These are phyloP conservation scores for Hamigera avellanea DNA, from an alignment of 495 filamentous ascomycete species.

Conservation along the genomic window DNA sequence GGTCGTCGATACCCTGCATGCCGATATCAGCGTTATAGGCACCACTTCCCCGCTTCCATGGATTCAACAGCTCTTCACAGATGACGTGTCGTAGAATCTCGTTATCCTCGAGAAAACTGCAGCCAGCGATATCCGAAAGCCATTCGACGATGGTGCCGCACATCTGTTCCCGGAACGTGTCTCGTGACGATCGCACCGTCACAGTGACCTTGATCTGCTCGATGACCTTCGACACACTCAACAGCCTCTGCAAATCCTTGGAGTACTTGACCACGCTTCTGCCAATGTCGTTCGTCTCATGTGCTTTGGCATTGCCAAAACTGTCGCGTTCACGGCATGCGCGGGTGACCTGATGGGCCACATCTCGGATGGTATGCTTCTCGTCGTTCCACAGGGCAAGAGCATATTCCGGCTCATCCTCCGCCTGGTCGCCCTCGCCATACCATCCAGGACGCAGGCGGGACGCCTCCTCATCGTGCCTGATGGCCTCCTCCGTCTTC, in stretches of 20 bases:
- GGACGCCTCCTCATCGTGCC: constrained; percentile 69
- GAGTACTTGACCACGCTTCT: constrained; percentile 72
- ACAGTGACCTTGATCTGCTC: constrained; percentile 95
- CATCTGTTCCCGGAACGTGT: constrained; percentile 97
- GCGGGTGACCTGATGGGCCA: constrained; percentile 75
- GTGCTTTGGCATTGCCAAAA: constrained; percentile 63
- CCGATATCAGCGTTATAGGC: constrained; percentile 79
- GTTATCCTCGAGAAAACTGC: constrained; percentile 69
- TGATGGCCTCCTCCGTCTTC: constrained; percentile 70
- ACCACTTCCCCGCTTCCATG: constrained; percentile 76
- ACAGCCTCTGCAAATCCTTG: constrained; percentile 54
- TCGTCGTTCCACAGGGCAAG: constrained; percentile 97
- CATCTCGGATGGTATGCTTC: constrained; percentile 93
- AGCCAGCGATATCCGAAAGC: constrained; percentile 86
- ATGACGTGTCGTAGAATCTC: constrained; percentile 68
- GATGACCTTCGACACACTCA: constrained; percentile 68
- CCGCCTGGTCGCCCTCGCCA: constrained; percentile 42
- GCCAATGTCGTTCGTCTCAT: constrained; percentile 79
- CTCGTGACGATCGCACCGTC: constrained; percentile 83
- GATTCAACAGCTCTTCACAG: constrained; percentile 80
- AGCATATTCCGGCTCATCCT: constrained; percentile 61
- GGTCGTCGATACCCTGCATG: constrained; percentile 80
- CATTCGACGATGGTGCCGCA: constrained; percentile 96
- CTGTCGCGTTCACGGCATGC: constrained; percentile 64
- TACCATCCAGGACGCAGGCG: constrained; percentile 66